Evolutionary conservation across 164 flowering plant genomes (phyloP).

Genomic region (Chimonanthus praecox): DNA sequence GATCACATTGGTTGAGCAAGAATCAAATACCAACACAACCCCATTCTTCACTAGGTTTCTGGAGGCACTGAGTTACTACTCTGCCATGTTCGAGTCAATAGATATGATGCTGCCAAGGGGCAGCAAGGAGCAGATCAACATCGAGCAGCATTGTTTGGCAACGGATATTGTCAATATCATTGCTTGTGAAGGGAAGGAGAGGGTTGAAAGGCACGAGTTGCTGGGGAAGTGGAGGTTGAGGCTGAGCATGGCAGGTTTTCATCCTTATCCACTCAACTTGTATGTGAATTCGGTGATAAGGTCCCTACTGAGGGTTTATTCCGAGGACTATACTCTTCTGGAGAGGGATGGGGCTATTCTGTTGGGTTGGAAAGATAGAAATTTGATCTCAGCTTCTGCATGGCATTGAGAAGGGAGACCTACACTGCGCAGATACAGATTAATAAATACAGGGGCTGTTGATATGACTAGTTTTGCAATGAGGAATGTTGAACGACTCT

Average conservation of each 20-base stretch:
- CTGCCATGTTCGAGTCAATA: constrained; percentile 78
- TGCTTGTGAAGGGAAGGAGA: constrained; percentile 71
- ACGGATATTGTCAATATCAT: constrained; percentile 71
- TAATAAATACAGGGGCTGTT: too few relatives aligned
- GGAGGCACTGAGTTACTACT: constrained; percentile 59
- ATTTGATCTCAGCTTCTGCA: constrained; percentile 65
- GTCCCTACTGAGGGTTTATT: constrained; percentile 42
- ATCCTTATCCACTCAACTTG: constrained; percentile 51
- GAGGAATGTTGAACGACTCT: too few relatives aligned
- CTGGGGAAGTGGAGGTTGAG: constrained; percentile 77
- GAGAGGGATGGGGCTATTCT: constrained; percentile 71
- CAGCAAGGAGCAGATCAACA: constrained; percentile 52
- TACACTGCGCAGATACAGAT: not conserved
- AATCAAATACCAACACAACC: constrained; percentile 76
- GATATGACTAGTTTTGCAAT: too few relatives aligned
- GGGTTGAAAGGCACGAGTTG: constrained; percentile 78
- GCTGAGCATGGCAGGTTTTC: constrained; percentile 74
- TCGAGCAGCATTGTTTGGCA: constrained; percentile 74
- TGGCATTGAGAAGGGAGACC: constrained; percentile 42
- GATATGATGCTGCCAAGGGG: constrained; percentile 53
- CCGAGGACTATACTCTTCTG: constrained; percentile 53
- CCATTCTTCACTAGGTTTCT: constrained; percentile 53
- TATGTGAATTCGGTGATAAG: constrained; percentile 57
- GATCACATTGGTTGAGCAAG: constrained; percentile 68
- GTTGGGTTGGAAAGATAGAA: constrained; percentile 66